Conservation (phyloP, 1,284 basidiomycete genomes). For the Fomitiporia mediterranea region DNA sequence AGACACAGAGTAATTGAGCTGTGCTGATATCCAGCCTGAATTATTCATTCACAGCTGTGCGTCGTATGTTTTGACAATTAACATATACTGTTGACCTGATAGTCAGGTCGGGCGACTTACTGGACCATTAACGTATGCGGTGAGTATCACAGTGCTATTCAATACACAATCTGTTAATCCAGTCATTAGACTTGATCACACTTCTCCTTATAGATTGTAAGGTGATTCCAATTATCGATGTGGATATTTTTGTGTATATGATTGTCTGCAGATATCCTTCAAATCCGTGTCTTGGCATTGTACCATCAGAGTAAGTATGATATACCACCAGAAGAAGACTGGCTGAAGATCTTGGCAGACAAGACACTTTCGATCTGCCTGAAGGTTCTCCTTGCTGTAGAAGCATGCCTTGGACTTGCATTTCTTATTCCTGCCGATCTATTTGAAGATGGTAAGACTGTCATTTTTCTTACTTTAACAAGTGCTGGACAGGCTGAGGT, state of each 20-base stretch:
- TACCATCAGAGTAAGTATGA: neutral
- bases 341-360: neutral
- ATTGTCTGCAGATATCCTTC: constrained; percentile 1
- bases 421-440: neutral
- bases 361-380: neutral
- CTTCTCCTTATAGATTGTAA: neutral
- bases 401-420: neutral
- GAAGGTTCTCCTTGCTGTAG: neutral
- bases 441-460: neutral
- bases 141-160: neutral
- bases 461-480: neutral
- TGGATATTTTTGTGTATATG: neutral
- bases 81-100: neutral
- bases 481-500: neutral
- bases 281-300: constrained; percentile 1
- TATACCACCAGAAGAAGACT: neutral
- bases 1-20: too few species aligned
- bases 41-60: too few species aligned
- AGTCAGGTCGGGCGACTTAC: neutral
- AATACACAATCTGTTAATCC: neutral
- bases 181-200: neutral
- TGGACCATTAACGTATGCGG: neutral
- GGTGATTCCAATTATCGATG: neutral
- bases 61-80: neutral
- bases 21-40: too few species aligned